Evolutionary conservation across 257 asterid genomes (phyloP).

Genomic region (Hygrophila difformis): DNA sequence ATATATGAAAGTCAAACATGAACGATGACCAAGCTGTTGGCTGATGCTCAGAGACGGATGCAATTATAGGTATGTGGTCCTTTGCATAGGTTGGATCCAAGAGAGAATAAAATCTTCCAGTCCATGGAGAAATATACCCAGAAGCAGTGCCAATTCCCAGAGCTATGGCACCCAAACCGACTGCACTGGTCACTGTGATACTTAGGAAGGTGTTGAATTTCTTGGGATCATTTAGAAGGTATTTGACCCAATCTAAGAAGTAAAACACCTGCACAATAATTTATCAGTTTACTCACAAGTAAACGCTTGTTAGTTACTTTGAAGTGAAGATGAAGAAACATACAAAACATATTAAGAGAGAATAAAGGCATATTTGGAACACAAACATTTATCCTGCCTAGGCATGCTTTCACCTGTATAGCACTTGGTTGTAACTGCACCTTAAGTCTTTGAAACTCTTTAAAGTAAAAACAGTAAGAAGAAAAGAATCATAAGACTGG

Average conservation of each 20-base stretch:
- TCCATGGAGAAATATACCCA: conserved; percentile 98
- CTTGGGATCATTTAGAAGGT: conserved; percentile 76
- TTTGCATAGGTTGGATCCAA: conserved; percentile 97
- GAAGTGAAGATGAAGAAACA: conserved; percentile 9
- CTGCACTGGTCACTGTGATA: conserved; percentile 74
- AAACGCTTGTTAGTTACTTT: background rate
- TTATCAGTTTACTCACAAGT: too few species aligned
- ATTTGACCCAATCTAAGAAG: conserved; percentile 91
- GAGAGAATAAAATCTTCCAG: conserved; percentile 96
- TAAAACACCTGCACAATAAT: conserved; percentile 92
- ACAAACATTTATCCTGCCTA: conserved; percentile 8
- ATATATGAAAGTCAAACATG: conserved; percentile 95
- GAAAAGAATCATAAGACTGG: too few species aligned
- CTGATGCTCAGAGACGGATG: conserved; percentile 98
- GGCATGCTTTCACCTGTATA: conserved; percentile 10
- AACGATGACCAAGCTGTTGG: conserved; percentile 99
- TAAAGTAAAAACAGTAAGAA: too few species aligned
- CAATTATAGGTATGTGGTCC: conserved; percentile 96
- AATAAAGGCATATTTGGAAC: background rate
- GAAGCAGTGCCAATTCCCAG: conserved; percentile 96
- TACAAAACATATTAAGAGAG: background rate
- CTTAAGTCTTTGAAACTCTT: conserved; percentile 1
- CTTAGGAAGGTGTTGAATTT: conserved; percentile 82
- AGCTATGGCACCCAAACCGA: conserved; percentile 73
- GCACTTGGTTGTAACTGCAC: background rate